These are phyloP conservation scores for Thamnidium elegans DNA, from an alignment of 192 early-diverging fungal genomes.

Conservation along the genomic window DNA sequence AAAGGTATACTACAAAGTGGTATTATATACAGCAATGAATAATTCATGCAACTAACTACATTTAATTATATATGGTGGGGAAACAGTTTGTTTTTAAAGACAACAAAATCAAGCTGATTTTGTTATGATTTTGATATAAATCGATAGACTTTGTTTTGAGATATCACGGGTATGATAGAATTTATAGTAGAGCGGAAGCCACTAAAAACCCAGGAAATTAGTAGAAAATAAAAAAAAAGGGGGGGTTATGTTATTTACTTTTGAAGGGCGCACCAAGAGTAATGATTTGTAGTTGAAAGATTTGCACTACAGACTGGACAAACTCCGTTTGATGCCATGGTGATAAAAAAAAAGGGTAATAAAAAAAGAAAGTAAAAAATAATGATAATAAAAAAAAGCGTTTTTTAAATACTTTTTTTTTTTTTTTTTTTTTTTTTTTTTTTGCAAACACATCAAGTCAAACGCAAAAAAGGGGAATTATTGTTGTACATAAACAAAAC, in stretches of 20 bases:
- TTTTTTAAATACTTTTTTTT: background rate
- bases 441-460: background rate
- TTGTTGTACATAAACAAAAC: background rate
- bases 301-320: slow-evolving; percentile 1
- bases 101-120: no score
- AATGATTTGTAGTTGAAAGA: background rate
- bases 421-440: no score
- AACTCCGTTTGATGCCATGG: background rate
- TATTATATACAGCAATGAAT: no score
- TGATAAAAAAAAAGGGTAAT: background rate
- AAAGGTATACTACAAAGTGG: no score
- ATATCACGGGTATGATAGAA: background rate
- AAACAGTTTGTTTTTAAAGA: no score
- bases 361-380: background rate
- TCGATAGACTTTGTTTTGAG: no score
- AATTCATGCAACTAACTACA: no score
- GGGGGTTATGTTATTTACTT: background rate
- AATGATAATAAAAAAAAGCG: background rate
- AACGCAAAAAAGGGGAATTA: background rate
- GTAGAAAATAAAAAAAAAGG: background rate
- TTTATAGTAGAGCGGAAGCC: background rate
- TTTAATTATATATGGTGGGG: no score
- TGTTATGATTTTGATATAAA: no score
- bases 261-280: slow-evolving; percentile 6
- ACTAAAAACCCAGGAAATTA: no score